Percentiles rank a stretch among this genome's conserved stretches.
Conservation (phyloP, 805 yeast species). For the Starmerella asiatica region DNA sequence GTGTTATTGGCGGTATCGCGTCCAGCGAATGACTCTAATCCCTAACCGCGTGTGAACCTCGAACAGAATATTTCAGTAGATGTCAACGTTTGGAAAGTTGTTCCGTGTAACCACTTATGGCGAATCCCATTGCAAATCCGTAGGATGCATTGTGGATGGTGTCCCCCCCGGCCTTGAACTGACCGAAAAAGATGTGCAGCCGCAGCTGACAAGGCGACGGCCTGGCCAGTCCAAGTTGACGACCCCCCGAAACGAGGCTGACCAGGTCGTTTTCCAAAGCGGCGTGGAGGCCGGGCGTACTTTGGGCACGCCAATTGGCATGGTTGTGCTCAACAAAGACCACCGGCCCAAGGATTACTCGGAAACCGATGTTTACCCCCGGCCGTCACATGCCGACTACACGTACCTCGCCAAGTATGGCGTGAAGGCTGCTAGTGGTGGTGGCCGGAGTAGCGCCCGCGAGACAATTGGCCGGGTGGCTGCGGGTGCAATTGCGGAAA, state of each 20-base stretch:
- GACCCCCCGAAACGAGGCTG: constrained; percentile 94
- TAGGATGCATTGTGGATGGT: constrained; percentile 97
- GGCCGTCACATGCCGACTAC: constrained; percentile 97
- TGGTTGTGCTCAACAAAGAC: constrained; percentile 86
- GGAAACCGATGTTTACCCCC: constrained; percentile 88
- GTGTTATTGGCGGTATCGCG: no score
- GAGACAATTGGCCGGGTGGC: constrained; percentile 99
- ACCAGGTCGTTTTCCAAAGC: constrained; percentile 79
- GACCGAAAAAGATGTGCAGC: constrained; percentile 80
- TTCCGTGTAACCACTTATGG: constrained; percentile 87
- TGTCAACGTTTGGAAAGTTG: constrained; percentile 61
- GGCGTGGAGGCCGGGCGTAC: constrained; percentile 88
- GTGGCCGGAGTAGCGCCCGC: constrained; percentile 94
- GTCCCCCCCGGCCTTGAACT: constrained; percentile 89
- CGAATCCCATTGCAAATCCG: constrained; percentile 93
- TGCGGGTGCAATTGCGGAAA: constrained; percentile 97
- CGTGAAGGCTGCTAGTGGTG: constrained; percentile 86
- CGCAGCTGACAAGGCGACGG: constrained; percentile 90
- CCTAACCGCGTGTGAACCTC: no score
- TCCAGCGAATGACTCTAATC: no score
- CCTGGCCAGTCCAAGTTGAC: constrained; percentile 91
- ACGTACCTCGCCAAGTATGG: constrained; percentile 88
- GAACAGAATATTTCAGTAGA: constrained; percentile 23
- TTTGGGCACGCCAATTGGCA: constrained; percentile 88
- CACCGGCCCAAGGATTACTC: constrained; percentile 94